Percentiles rank a stretch among this genome's conserved stretches.
phyloP scores from a whole-genome alignment of 2,329 filamentous ascomycete genomes.

The Plectosphaerella cucumerina region DNA sequence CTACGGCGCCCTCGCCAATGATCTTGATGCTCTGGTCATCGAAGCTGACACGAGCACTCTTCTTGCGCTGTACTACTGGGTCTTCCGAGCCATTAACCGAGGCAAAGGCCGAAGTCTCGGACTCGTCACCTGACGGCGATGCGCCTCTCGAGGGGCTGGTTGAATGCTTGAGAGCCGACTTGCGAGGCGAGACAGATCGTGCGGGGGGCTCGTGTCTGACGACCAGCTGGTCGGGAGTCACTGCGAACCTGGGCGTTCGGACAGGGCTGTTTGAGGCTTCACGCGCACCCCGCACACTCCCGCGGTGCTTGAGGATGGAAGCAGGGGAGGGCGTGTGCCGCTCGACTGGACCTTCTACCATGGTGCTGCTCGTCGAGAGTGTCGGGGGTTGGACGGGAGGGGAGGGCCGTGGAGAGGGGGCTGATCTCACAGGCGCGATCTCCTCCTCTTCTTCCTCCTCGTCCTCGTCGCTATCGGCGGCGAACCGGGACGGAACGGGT shows the following conservation, averaged over 20 bases:
- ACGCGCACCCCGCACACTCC: constrained; percentile 23
- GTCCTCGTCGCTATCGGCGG: no score
- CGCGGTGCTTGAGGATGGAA: constrained; percentile 6
- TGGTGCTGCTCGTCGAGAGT: constrained; percentile 5
- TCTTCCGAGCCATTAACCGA: constrained; percentile 30
- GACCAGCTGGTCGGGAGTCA: constrained; percentile 48
- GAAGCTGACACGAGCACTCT: constrained; percentile 72
- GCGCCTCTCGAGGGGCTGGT: constrained; percentile 49
- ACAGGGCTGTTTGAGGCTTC: constrained; percentile 57
- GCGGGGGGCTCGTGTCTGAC: constrained; percentile 65
- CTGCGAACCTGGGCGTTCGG: constrained; percentile 63
- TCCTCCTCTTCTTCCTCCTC: no score
- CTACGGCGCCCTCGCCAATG: constrained; percentile 41
- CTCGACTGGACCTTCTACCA: constrained; percentile 2
- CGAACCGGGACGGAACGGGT: constrained; percentile 4
- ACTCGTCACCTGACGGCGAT: constrained; percentile 46
- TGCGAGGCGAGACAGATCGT: constrained; percentile 70
- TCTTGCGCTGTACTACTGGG: constrained; percentile 45
- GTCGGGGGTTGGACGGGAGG: constrained; percentile 1
- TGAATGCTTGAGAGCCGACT: constrained; percentile 67
- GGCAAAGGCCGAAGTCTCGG: constrained; percentile 28
- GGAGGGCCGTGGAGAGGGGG: background rate
- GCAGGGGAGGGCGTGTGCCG: background rate
- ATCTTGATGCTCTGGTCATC: constrained; percentile 60
- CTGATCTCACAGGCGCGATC: background rate